Evolutionary conservation across 768 basidiomycete genomes (phyloP), one percentile per base, ranked within the genome.

Genomic region (Tulasnella sp.): DNA sequence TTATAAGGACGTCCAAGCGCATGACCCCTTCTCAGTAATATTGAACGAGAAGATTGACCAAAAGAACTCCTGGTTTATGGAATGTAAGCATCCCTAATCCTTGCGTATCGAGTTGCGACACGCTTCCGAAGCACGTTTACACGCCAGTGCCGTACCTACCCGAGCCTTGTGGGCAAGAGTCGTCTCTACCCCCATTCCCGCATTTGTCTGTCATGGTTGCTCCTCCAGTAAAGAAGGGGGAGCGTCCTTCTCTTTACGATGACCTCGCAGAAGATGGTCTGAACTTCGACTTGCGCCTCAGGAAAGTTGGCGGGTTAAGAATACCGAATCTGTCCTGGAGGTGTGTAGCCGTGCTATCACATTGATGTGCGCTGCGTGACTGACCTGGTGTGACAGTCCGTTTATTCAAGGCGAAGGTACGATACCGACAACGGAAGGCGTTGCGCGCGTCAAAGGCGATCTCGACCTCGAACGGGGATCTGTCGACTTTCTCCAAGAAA

Each of bases 291-390:
- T 74, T 32, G 85, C 83, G 40, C 70, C 75, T 90, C 75, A 85
- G 83, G 77, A 86, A 86, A 75, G 84, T 82, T 17, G 88, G 86
- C 76, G 89, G 89, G 1, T 77, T 91, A 3, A 81, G 83, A 26
- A 81, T 91, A n/a, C n/a, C n/a, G 16, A 83, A 86, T 37, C 79
- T 92, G 66, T 87, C 88, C 16, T 91, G 90, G 90, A 84, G 85
- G 90, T 90, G 72, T 65, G 63, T n/a, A 14, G 16, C 14, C 26
- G n/a, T 44, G 22, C 62, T 7, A 1, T 22, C 5, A 29, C 17
- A 26, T 59, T 44, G 11, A 7, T 40, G 44, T 63, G 71, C 47
- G 84, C 81, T 39, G 64, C 47, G 2, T 9, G 37, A 34, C 32
- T 72, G 67, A 44, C 40, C 26, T 26, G 19, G 3, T 41, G 16